phyloP scores from a whole-genome alignment of 2,329 filamentous ascomycete genomes.

The Graphilbum sp. region DNA sequence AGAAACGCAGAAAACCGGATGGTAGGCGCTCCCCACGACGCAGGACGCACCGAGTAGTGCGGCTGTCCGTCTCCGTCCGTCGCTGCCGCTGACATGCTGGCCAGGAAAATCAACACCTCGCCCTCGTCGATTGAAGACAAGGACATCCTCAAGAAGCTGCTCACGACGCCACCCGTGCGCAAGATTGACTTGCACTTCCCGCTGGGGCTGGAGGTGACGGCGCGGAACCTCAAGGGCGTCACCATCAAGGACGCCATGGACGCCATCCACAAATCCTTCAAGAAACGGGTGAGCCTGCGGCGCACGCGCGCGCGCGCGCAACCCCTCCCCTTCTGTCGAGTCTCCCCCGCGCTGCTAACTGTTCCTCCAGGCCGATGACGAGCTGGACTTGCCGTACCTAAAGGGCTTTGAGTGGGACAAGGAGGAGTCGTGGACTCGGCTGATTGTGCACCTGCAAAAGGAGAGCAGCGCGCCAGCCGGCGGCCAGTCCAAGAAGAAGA shows the following conservation, averaged over 20 bases:
- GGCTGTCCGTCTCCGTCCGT: too few relatives aligned
- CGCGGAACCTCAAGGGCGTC: conserved; percentile 82
- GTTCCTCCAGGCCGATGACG: conserved; percentile 60
- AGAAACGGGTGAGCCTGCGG: conserved; percentile 65
- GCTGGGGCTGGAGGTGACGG: conserved; percentile 71
- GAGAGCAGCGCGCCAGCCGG: conserved; percentile 27
- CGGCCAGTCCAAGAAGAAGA: conserved; percentile 37
- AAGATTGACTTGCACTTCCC: conserved; percentile 90
- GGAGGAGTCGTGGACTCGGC: conserved; percentile 74
- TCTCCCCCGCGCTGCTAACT: not conserved
- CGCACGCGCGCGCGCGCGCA: not conserved
- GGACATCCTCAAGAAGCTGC: conserved; percentile 63
- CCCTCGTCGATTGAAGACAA: conserved; percentile 64
- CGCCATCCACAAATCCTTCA: conserved; percentile 90
- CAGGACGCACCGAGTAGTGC: too few relatives aligned
- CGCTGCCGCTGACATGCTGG: not conserved
- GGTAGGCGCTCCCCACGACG: conserved; percentile 38
- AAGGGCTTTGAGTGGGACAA: conserved; percentile 94
- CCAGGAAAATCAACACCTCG: conserved; percentile 88
- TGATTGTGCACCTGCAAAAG: conserved; percentile 75
- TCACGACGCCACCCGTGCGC: conserved; percentile 73
- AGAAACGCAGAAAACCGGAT: conserved; percentile 78
- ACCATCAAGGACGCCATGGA: conserved; percentile 95
- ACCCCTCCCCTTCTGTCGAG: not conserved
- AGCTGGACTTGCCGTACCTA: conserved; percentile 74